phyloP scores from a whole-genome alignment of 345 rosid genomes.

The Gynandropsis gynandra region DNA sequence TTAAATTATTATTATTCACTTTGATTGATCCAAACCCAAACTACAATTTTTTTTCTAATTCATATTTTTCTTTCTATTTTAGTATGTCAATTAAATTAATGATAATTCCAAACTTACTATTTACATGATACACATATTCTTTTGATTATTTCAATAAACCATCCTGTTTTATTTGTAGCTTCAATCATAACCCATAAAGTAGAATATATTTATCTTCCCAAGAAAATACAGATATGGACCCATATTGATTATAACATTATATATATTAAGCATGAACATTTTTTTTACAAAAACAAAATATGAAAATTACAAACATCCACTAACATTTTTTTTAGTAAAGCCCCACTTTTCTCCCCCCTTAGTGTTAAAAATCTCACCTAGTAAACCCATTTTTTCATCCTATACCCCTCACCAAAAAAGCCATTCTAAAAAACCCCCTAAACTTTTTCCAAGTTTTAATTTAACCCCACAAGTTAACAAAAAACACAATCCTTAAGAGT shows the following conservation, averaged over 20 bases:
- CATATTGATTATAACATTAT: neutral
- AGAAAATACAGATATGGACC: constrained; percentile 17
- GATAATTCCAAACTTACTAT: no score
- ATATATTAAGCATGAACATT: constrained; percentile 7
- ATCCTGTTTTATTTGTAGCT: no score
- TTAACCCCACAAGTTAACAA: constrained; percentile 25
- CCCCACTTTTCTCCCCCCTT: constrained; percentile 10
- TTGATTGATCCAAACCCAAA: no score
- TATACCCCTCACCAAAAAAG: constrained; percentile 20
- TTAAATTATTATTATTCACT: no score
- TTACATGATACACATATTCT: no score
- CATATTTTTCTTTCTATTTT: no score
- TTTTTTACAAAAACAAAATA: constrained; percentile 20
- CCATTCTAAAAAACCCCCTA: constrained; percentile 19
- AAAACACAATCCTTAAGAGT: neutral
- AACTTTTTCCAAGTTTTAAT: neutral
- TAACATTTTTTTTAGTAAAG: neutral
- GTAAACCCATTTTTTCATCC: constrained; percentile 21
- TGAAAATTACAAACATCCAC: constrained; percentile 19
- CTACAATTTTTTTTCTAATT: no score
- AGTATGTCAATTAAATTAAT: no score
- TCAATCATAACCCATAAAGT: neutral
- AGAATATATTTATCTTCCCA: constrained; percentile 28
- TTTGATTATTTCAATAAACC: no score
- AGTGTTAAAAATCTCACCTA: constrained; percentile 13